Evolutionary conservation across 345 rosid species (phyloP).

Genomic region (Clarkia xantiana): DNA sequence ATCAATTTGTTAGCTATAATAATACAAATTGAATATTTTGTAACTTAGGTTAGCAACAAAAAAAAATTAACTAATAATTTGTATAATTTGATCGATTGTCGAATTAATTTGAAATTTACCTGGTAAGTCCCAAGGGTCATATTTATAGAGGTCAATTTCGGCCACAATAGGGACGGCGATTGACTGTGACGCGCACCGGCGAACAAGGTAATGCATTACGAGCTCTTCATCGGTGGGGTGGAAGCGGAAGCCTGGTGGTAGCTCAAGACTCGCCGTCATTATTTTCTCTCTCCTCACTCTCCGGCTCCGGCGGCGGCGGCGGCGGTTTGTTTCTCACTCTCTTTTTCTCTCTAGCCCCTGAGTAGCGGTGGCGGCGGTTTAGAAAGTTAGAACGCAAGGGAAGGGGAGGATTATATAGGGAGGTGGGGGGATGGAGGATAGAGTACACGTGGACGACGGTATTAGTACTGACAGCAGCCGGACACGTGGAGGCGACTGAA

Average conservation of each 20-base stretch:
- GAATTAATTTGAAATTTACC: conserved; percentile 38
- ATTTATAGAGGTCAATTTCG: conserved; percentile 74
- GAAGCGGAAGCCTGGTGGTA: conserved; percentile 90
- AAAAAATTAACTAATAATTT: no score
- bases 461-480: conserved; percentile 7
- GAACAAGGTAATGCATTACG: conserved; percentile 74
- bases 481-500: conserved; percentile 44
- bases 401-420: conserved; percentile 36
- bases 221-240: conserved; percentile 99
- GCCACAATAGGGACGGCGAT: conserved; percentile 64
- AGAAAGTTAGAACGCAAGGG: conserved; percentile 48
- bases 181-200: conserved; percentile 58
- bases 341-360: background rate
- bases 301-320: background rate
- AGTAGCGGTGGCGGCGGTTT: conserved; percentile 31
- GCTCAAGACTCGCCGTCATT: conserved; percentile 32
- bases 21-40: no score
- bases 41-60: background rate
- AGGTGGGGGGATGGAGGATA: conserved; percentile 9
- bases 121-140: conserved; percentile 83
- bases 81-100: no score
- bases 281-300: conserved; percentile 6
- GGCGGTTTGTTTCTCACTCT: background rate
- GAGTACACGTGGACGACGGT: conserved; percentile 28
- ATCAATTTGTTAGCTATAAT: no score